These are phyloP conservation scores for Aspergillus udagawae DNA, from an alignment of 2,329 filamentous ascomycete genomes.

Conservation along the genomic window DNA sequence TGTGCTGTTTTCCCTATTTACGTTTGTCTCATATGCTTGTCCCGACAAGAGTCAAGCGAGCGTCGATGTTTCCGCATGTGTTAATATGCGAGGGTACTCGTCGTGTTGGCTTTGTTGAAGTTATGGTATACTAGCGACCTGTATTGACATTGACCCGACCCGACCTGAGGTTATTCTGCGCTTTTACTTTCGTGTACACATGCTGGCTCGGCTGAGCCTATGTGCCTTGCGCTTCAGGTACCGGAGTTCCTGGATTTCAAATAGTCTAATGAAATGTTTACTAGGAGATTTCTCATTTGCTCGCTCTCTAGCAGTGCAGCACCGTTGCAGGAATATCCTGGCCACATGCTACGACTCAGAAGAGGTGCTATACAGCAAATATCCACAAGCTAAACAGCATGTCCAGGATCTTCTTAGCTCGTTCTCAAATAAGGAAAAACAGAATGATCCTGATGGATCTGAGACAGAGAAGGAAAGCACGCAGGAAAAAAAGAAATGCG, in stretches of 20 bases:
- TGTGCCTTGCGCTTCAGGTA: not conserved
- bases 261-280: not conserved
- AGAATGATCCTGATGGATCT: conserved; percentile 1
- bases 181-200: too few relatives aligned
- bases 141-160: not conserved
- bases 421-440: conserved; percentile 1
- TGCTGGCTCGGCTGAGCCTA: too few relatives aligned
- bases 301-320: conserved; percentile 38
- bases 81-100: not conserved
- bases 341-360: conserved; percentile 45
- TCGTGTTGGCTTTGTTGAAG: not conserved
- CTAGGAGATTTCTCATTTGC: conserved; percentile 48
- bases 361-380: conserved; percentile 61
- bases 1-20: not conserved
- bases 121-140: not conserved
- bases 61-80: not conserved
- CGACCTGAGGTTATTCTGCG: too few relatives aligned
- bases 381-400: conserved; percentile 64
- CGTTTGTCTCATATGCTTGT: not conserved
- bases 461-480: not conserved
- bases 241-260: not conserved
- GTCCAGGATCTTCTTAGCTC: conserved; percentile 43
- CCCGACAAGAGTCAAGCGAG: not conserved
- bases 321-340: conserved; percentile 38
- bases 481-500: not conserved